Percentiles rank a stretch among this genome's conserved stretches.
These are phyloP conservation scores for Gnetum montanum DNA, from an alignment of 75 land plant genomes.

Conservation along the genomic window DNA sequence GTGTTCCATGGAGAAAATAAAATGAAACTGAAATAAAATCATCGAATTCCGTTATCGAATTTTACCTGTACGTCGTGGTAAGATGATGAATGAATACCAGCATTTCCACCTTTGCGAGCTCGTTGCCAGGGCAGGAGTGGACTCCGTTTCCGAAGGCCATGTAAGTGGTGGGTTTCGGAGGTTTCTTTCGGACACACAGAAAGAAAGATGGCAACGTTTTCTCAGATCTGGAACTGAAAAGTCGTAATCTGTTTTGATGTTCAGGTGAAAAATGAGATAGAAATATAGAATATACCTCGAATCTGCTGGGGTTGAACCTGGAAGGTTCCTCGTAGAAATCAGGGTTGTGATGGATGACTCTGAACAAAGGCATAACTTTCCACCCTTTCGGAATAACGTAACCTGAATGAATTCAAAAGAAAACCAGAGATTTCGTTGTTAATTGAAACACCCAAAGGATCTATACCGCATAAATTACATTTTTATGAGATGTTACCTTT, in stretches of 20 bases:
- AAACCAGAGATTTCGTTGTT: neutral
- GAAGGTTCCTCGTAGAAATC: conserved; percentile 55
- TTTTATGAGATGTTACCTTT: conserved; percentile 11
- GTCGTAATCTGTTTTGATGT: too few species aligned
- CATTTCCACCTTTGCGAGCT: conserved; percentile 88
- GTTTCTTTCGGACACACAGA: too few species aligned
- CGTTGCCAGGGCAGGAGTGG: conserved; percentile 90
- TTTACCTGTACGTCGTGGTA: conserved; percentile 70
- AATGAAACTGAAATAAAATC: too few species aligned
- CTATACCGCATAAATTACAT: neutral
- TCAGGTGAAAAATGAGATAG: too few species aligned
- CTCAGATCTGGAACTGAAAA: too few species aligned
- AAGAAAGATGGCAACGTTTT: neutral
- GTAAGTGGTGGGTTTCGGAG: conserved; percentile 83
- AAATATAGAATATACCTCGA: too few species aligned
- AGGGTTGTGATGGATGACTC: conserved; percentile 78
- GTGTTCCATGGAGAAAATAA: too few species aligned
- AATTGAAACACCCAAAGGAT: neutral
- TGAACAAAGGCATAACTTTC: conserved; percentile 84
- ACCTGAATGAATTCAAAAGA: conserved; percentile 23
- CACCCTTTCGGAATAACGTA: conserved; percentile 89
- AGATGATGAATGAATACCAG: conserved; percentile 70
- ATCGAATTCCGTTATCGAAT: too few species aligned
- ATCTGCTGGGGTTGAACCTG: conserved; percentile 78
- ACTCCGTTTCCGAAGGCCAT: conserved; percentile 86